Base-by-base conservation (phyloP, 768 basidiomycete species). In the Termitomyces heimii region DNA sequence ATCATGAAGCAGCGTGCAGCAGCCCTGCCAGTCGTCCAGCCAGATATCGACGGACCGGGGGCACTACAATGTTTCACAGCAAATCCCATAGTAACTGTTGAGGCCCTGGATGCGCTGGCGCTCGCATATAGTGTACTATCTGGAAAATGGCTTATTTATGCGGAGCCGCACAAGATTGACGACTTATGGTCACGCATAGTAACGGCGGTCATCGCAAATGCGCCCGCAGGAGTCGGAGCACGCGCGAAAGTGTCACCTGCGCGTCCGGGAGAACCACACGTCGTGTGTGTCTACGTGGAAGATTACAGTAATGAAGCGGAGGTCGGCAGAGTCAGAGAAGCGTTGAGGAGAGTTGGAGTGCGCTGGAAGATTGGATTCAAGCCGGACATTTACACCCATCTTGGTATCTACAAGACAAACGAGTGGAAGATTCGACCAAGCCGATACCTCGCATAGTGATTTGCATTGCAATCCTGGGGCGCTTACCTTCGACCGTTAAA, bases 91-190 rank as follows among this genome's bases (percentile, higher is more conserved):
- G 69, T 75, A 26, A 71, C 68, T 0, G 64, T 69, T 22, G 67
- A 68, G 18, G 56, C 61, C 5, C 58, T 77, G 9, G 75, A 77
- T 54, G 52, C 63, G 18, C 65, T 76, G 43, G 72, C 75, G n/a
- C 65, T 57, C 32, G 58, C 66, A 8, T 66, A 74, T 57, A 61
- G 66, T 18, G 68, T 72, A 8, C 45, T 72, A 6, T 50, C 62
- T 4, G 74, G 73, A n/a, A 75, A 76, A 50, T 76, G 76, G 74
- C 63, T 77, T 55, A 62, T 77, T 12, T 75, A 74, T 53, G 59
- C 65, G n/a, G 62, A 71, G 26, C 49, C 66, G 1, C 40, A 57
- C 18, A 61, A 68, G 48, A 63, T 75, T 14, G 75, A 77, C 54
- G 62, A 61, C 13, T 60, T 75, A 1, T 77, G 75, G 76, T 65